A percentile compares a stretch with the other conserved stretches of the same genome.
phyloP scores from a whole-genome alignment of 495 filamentous ascomycete species.

The Annulohypoxylon bovei region DNA sequence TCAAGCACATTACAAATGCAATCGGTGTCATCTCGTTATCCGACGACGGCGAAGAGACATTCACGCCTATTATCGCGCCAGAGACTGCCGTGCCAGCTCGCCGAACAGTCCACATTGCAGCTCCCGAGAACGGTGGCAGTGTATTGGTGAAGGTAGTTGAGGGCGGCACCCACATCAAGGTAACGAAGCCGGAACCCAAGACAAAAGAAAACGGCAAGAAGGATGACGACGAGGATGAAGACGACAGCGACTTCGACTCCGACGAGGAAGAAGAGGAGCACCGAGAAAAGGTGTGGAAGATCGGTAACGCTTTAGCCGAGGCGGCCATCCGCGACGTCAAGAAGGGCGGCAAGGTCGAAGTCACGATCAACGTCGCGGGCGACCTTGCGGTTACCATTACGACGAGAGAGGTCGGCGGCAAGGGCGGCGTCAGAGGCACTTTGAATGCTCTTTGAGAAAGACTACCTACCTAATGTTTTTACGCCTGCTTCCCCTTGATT shows the following conservation, averaged over 20 bases:
- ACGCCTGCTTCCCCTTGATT: neutral
- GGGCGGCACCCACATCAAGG: constrained; percentile 86
- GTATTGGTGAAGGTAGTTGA: constrained; percentile 88
- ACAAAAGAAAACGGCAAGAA: constrained; percentile 70
- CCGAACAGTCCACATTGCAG: constrained; percentile 77
- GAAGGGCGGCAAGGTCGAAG: constrained; percentile 91
- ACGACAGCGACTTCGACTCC: constrained; percentile 73
- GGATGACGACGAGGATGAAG: constrained; percentile 65
- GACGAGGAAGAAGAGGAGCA: constrained; percentile 89
- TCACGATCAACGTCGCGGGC: constrained; percentile 83
- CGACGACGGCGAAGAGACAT: constrained; percentile 68
- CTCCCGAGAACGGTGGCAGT: constrained; percentile 80
- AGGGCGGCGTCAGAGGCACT: constrained; percentile 82
- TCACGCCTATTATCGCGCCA: constrained; percentile 79
- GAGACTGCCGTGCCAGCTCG: constrained; percentile 93
- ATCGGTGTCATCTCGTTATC: constrained; percentile 86
- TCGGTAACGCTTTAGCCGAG: constrained; percentile 84
- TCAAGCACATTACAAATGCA: constrained; percentile 85
- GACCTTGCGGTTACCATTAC: constrained; percentile 83
- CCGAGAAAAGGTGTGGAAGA: constrained; percentile 92
- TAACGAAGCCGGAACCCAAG: constrained; percentile 84
- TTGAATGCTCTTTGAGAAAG: constrained; percentile 51
- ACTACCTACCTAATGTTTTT: neutral
- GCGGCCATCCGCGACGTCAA: constrained; percentile 81
- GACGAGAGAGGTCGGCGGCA: constrained; percentile 83